Conservation (phyloP, 2,329 filamentous ascomycete species). For the Aulographum hederae region DNA sequence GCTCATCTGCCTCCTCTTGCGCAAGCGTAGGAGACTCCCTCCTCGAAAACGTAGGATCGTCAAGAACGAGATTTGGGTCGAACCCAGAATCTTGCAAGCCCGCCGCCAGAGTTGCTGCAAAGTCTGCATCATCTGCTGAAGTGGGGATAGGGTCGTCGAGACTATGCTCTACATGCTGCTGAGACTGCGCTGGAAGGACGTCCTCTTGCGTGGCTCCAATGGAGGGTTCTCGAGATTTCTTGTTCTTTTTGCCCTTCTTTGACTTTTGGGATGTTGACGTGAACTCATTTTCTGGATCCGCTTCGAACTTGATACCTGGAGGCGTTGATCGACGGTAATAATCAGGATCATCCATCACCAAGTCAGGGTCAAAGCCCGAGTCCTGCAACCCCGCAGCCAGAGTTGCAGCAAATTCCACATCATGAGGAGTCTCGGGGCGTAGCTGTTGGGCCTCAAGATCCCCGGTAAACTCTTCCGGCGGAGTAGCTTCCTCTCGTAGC, state of each 20-base stretch:
- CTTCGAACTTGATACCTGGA: too few relatives aligned
- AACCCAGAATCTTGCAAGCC: constrained; percentile 18
- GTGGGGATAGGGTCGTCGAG: too few relatives aligned
- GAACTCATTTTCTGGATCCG: background rate
- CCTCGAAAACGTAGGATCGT: background rate
- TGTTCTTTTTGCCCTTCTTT: background rate
- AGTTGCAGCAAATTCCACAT: constrained; percentile 14
- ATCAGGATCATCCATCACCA: constrained; percentile 2
- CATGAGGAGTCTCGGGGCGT: too few relatives aligned
- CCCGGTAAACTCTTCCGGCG: too few relatives aligned
- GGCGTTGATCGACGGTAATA: too few relatives aligned
- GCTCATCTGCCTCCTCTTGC: background rate
- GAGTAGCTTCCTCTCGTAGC: too few relatives aligned
- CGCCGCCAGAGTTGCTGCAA: constrained; percentile 13
- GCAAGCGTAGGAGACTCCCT: background rate
- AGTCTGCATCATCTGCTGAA: constrained; percentile 9
- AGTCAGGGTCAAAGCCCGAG: constrained; percentile 15
- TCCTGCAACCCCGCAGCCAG: constrained; percentile 14
- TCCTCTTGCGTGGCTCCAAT: too few relatives aligned
- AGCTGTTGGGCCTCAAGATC: too few relatives aligned
- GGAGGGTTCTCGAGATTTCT: too few relatives aligned
- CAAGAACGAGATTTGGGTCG: constrained; percentile 9
- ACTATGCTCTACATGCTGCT: too few relatives aligned
- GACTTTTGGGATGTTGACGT: background rate
- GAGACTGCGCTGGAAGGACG: too few relatives aligned